Evolutionary conservation across 1,139 yeast species (phyloP).

Genomic region (Debaryomyces coudertii): DNA sequence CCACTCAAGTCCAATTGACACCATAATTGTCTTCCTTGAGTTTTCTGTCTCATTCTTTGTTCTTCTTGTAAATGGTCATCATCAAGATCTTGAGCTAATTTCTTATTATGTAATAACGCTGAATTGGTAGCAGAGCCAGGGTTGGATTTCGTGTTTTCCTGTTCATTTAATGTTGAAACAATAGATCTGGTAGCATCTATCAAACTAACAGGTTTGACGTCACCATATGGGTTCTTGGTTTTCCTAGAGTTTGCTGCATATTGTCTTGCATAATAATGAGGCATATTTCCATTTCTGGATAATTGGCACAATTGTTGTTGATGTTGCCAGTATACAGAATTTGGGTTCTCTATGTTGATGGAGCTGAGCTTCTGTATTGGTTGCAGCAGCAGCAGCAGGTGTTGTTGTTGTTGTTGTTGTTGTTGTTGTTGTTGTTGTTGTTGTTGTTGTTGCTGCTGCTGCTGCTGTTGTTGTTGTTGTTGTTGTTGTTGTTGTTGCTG

Average conservation of each 20-base stretch:
- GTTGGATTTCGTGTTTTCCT: constrained; percentile 34
- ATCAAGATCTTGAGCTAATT: constrained; percentile 56
- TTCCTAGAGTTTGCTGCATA: constrained; percentile 82
- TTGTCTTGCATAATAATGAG: constrained; percentile 90
- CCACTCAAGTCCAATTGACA: constrained; percentile 92
- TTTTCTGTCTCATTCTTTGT: constrained; percentile 69
- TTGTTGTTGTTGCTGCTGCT: constrained; percentile 20
- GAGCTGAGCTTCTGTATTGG: constrained; percentile 32
- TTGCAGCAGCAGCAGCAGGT: constrained; percentile 22
- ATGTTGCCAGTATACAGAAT: constrained; percentile 79
- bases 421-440: constrained; percentile 28
- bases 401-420: constrained; percentile 25
- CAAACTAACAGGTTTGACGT: constrained; percentile 47
- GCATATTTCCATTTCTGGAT: constrained; percentile 71
- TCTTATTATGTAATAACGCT: constrained; percentile 64
- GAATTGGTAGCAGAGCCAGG: constrained; percentile 33
- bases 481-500: constrained; percentile 15
- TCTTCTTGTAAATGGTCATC: constrained; percentile 82
- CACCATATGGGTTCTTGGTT: constrained; percentile 49
- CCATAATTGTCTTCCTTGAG: constrained; percentile 85
- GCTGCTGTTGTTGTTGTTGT: constrained; percentile 25
- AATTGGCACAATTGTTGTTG: constrained; percentile 80
- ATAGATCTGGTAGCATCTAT: constrained; percentile 60
- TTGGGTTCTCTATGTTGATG: constrained; percentile 50
- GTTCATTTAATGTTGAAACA: constrained; percentile 48